A percentile compares a stretch with the other conserved stretches of the same genome.
These are phyloP conservation scores for Oryza longistaminata DNA, from an alignment of 176 grass and related monocot genomes.

Conservation along the genomic window DNA sequence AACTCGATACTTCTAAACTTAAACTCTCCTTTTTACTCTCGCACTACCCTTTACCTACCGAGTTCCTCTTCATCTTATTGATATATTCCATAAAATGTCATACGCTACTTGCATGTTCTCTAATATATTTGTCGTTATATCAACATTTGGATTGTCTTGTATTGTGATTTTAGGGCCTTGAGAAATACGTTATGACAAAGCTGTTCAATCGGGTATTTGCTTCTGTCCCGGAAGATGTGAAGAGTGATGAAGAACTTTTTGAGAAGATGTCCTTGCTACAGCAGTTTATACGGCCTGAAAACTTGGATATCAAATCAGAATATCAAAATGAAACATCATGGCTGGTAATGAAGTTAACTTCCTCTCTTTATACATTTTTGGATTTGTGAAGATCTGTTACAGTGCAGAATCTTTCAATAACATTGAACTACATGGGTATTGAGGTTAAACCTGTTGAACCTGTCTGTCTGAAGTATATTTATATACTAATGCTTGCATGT, in stretches of 20 bases:
- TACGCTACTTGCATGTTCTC: neutral
- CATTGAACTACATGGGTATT: neutral
- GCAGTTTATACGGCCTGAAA: constrained; percentile 86
- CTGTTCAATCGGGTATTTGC: constrained; percentile 92
- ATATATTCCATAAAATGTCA: constrained; percentile 13
- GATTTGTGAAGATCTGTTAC: neutral
- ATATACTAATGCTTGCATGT: neutral
- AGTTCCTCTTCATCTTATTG: neutral
- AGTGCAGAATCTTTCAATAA: neutral
- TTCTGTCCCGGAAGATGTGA: constrained; percentile 91
- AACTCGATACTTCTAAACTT: neutral
- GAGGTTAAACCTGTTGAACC: neutral
- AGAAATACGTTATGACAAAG: constrained; percentile 99
- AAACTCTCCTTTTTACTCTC: neutral
- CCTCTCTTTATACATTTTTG: neutral
- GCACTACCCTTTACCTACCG: neutral
- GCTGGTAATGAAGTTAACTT: constrained; percentile 64
- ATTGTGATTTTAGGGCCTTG: constrained; percentile 74
- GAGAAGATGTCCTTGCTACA: constrained; percentile 94
- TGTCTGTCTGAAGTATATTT: neutral
- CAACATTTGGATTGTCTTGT: constrained; percentile 22
- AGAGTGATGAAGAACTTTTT: constrained; percentile 84
- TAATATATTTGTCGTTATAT: constrained; percentile 25
- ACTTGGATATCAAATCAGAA: constrained; percentile 89
- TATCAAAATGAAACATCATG: constrained; percentile 97